Conservation (phyloP, 2,329 filamentous ascomycete genomes). For the Tolypocladium album region DNA sequence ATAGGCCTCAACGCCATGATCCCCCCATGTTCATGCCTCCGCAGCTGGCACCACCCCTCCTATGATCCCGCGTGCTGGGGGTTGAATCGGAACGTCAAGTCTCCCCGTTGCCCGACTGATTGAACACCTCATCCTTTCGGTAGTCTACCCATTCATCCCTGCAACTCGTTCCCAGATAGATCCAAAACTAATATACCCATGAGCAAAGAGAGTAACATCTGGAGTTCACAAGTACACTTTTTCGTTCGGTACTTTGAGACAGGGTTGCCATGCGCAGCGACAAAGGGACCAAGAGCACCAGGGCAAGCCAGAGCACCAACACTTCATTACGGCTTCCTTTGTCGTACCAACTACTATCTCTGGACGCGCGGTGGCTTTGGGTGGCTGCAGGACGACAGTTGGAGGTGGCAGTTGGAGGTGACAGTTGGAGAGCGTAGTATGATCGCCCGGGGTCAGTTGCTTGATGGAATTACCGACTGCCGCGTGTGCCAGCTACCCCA, state of each 20-base stretch:
- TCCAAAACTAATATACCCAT: too few relatives aligned
- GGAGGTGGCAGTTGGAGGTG: not conserved
- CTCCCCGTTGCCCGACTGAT: not conserved
- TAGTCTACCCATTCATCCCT: too few relatives aligned
- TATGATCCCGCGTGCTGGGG: not conserved
- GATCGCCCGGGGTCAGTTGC: constrained; percentile 2
- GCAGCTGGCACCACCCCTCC: not conserved
- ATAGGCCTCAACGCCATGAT: not conserved
- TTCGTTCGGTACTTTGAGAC: not conserved
- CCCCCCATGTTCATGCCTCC: not conserved
- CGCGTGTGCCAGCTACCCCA: not conserved
- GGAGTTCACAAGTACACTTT: not conserved
- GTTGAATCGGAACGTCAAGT: not conserved
- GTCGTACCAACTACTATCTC: not conserved
- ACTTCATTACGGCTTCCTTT: not conserved
- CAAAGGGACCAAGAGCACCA: not conserved
- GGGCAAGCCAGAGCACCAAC: not conserved
- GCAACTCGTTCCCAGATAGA: not conserved
- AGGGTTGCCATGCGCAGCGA: not conserved
- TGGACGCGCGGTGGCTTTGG: not conserved
- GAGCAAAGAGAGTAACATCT: not conserved
- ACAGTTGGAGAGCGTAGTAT: constrained; percentile 3
- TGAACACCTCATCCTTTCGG: too few relatives aligned
- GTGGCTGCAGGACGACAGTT: not conserved
- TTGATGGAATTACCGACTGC: not conserved